Conservation (phyloP, 2,329 filamentous ascomycete genomes). For the Metarhizium robertsii region DNA sequence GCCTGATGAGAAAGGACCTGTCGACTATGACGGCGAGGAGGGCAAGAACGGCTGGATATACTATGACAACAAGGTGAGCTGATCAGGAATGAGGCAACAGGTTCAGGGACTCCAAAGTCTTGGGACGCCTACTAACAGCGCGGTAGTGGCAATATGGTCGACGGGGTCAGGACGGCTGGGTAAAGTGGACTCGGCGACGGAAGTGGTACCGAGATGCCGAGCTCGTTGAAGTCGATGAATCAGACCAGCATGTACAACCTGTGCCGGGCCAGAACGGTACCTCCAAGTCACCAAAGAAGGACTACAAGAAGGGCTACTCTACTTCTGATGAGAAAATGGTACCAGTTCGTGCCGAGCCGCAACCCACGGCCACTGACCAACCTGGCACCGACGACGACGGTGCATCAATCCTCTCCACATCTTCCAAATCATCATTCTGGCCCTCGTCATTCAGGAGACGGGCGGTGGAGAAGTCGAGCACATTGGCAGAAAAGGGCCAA, state of each 20-base stretch:
- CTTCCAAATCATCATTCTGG: constrained; percentile 36
- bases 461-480: constrained; percentile 24
- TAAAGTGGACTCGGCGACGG: constrained; percentile 79
- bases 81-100: too few relatives aligned
- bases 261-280: constrained; percentile 29
- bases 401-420: constrained; percentile 37
- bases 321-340: constrained; percentile 29
- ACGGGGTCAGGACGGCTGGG: constrained; percentile 82
- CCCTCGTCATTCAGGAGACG: constrained; percentile 30
- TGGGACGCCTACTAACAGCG: constrained; percentile 1
- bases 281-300: constrained; percentile 11
- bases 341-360: constrained; percentile 14
- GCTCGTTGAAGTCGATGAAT: constrained; percentile 62
- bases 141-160: constrained; percentile 79
- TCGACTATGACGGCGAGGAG: constrained; percentile 47
- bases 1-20: constrained; percentile 33
- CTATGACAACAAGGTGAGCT: constrained; percentile 84
- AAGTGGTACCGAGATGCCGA: constrained; percentile 98
- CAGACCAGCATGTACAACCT: constrained; percentile 7
- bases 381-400: constrained; percentile 26
- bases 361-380: constrained; percentile 12
- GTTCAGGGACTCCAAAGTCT: too few relatives aligned
- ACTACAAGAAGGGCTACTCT: constrained; percentile 21
- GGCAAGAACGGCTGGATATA: constrained; percentile 84
- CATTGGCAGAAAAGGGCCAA: constrained; percentile 23